A percentile compares a stretch with the other conserved stretches of the same genome.
Evolutionary conservation across 768 basidiomycete species (phyloP).

Genomic region (Russula earlei): DNA sequence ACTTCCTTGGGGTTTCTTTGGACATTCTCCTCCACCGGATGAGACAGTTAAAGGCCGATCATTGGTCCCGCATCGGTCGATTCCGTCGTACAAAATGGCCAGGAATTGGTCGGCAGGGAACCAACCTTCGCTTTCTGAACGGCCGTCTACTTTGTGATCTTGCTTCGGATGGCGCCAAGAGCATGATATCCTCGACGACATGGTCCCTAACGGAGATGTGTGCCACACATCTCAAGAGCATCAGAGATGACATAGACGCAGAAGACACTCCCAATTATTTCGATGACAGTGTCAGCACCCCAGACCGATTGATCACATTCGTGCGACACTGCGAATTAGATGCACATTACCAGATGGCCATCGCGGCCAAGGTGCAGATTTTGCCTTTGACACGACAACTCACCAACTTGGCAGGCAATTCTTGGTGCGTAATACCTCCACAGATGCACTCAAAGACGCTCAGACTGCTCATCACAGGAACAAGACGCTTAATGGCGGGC

Average conservation of each 20-base stretch:
- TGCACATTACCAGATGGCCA: constrained; percentile 96
- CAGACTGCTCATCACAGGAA: constrained; percentile 49
- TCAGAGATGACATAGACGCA: constrained; percentile 89
- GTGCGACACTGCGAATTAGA: constrained; percentile 92
- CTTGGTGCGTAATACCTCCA: constrained; percentile 53
- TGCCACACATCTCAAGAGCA: constrained; percentile 73
- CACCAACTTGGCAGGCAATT: constrained; percentile 93
- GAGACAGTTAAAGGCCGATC: constrained; percentile 81
- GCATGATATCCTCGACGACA: constrained; percentile 94
- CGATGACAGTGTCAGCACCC: constrained; percentile 68
- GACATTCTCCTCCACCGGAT: constrained; percentile 89
- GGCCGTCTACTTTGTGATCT: constrained; percentile 89
- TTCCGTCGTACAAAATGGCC: constrained; percentile 83
- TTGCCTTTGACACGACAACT: constrained; percentile 86
- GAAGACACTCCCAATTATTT: constrained; percentile 91
- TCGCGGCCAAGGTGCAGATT: constrained; percentile 88
- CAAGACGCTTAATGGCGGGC: constrained; percentile 92
- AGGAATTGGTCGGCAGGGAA: constrained; percentile 67
- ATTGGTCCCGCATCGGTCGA: constrained; percentile 90
- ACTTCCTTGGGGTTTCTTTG: constrained; percentile 81
- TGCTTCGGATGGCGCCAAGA: constrained; percentile 89
- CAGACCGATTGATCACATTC: constrained; percentile 76
- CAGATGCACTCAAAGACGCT: neutral
- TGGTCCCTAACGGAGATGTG: constrained; percentile 99
- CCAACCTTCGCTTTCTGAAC: constrained; percentile 72